Base-by-base conservation (phyloP, 1,139 yeast genomes). In the Blastobotrys indianensis region DNA sequence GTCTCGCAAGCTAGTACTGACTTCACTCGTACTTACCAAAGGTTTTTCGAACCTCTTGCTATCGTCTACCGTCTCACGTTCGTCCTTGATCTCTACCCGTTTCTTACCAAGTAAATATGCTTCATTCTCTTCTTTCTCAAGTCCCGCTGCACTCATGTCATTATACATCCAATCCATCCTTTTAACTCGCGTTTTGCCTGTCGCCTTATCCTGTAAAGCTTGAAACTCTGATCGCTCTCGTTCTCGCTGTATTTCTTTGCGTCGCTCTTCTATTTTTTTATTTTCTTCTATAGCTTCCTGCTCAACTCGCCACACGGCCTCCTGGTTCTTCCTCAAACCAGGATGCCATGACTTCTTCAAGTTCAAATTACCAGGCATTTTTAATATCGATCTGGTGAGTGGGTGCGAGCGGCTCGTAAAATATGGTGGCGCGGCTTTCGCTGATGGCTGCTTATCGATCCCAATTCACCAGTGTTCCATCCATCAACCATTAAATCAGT, bases 331-430 rank as follows among this genome's bases (percentile, higher is more conserved):
- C 57, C 85, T 71, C 43, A 86, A 72, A 37, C 85, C 90, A 2
- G 97, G 97, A 63, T 90, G 88, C 97, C 97, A 92, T 50, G 97
- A 90, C 64, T 92, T 92, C 66, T 90, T 84, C 49, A 88, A 66
- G 62, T 90, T 90, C 53, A 90, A 72, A 65, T 90, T 95, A 6
- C 94, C 88, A 10, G 45, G 45, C 48, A 45, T 45, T 13, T 15
- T 25, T 12, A 6, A 10, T 34, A 10, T 16, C 28, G 25, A 4
- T 20, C 25, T 20, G 25, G 25, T 20, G 7, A n/a, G n/a, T n/a
- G n/a, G n/a, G n/a, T n/a, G n/a, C n/a, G 25, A 20, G 25, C 25
- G 25, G 25, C 25, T 20, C 13, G 5, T 4, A 30, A 12, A 30
- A 30, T 4, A 11, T 5, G 32, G 32, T 11, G 32, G 32, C 13